phyloP scores from a whole-genome alignment of 805 yeast genomes.

The Pichia scutulata region DNA sequence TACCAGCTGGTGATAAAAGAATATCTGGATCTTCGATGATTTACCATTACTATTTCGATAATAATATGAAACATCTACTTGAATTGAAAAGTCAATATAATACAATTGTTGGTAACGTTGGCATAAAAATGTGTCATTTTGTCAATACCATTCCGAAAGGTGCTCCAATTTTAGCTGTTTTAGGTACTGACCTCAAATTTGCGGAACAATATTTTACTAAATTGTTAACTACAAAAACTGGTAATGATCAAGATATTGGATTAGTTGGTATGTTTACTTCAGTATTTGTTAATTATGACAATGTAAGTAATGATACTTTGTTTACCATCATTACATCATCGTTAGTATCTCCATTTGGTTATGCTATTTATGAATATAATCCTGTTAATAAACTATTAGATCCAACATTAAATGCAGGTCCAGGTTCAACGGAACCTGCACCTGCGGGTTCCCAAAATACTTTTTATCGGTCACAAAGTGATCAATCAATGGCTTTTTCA shows the following conservation, averaged over 20 bases:
- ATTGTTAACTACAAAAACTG: neutral
- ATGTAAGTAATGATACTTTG: neutral
- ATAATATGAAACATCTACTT: constrained; percentile 1
- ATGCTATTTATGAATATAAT: neutral
- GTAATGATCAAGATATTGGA: neutral
- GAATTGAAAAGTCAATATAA: neutral
- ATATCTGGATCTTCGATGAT: constrained; percentile 10
- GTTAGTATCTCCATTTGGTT: constrained; percentile 7
- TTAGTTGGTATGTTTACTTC: neutral
- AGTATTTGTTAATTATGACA: neutral
- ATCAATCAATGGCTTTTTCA: neutral
- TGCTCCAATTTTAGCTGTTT: neutral
- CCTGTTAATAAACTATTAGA: neutral
- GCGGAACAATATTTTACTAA: neutral
- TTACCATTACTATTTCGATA: constrained; percentile 8
- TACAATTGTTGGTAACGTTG: neutral
- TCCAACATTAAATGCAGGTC: neutral
- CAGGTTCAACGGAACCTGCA: neutral
- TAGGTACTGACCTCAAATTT: neutral
- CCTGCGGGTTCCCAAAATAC: neutral
- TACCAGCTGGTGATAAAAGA: constrained; percentile 9
- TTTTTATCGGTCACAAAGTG: neutral
- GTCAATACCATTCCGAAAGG: neutral
- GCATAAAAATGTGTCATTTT: neutral
- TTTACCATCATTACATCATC: neutral